Base-by-base conservation (phyloP, 768 basidiomycete genomes). In the Pleurotus sapidus region DNA sequence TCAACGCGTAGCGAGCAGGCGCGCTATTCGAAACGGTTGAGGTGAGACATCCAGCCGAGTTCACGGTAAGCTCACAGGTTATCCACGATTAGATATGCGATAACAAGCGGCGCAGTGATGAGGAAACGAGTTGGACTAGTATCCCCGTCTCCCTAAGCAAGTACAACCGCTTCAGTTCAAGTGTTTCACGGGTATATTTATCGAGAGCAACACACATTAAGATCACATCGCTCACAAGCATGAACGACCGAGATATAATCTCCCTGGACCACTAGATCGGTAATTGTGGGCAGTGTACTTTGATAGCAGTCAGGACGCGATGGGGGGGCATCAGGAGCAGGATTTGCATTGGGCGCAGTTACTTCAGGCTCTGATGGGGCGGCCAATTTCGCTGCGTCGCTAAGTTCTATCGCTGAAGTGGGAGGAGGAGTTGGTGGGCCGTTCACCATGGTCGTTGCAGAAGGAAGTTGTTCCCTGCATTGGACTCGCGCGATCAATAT, bases 401-500 rank as follows among this genome's bases (percentile, higher is more conserved):
- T 77, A 30, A 86, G 73, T 66, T 87, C 85, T 48, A 75, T 70
- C 9, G 77, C 77, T 12, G 82, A 83, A 5, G 78, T 78, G 6
- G 83, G 82, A 9, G 86, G 86, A 45, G 86, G 86, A 1, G 86
- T 87, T 4, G 82, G 84, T 42, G 84, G 83, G 27, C 77, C 83
- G 64, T 83, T 81, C 30, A 74, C 74, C 84, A 87, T 85, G 62
- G 57, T 65, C 63, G 59, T 61, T 45, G 54, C 46, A 47, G 46
- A 40, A 27, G 24, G 8, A 20, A 55, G n/a, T 43, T 27, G 34
- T 23, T 40, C n/a, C 48, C 9, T n/a, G 30, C 23, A 17, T 49
- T 12, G 15, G 47, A 25, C 23, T 49, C 8, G n/a, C 17, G 5
- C 15, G 20, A n/a, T 45, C 17, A 23, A 45, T 45, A 23, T 17